phyloP scores from a whole-genome alignment of 1,284 basidiomycete species.

The Pholiota adiposa region DNA sequence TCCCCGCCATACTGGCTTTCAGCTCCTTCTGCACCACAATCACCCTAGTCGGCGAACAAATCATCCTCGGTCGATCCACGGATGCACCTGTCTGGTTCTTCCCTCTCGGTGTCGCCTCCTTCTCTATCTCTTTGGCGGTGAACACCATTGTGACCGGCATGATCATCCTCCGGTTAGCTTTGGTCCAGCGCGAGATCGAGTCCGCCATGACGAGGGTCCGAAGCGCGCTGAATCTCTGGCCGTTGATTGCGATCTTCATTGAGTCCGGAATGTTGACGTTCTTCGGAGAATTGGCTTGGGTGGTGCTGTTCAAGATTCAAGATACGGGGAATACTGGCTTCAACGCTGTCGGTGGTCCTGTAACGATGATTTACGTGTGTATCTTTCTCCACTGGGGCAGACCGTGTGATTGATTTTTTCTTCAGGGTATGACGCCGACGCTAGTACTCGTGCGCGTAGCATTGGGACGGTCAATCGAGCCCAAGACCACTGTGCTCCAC shows the following conservation, averaged over 20 bases:
- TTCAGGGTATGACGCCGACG: no score
- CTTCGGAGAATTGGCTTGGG: slow-evolving; percentile 13
- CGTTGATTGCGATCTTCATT: slow-evolving; percentile 11
- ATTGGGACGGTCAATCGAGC: slow-evolving; percentile 11
- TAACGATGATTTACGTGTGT: no score
- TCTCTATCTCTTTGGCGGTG: slow-evolving; percentile 12
- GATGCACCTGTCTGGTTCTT: slow-evolving; percentile 10
- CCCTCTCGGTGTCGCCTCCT: slow-evolving; percentile 8
- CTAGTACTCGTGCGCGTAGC: slow-evolving; percentile 18
- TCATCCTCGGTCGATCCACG: neutral
- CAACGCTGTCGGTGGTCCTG: slow-evolving; percentile 4
- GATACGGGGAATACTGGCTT: slow-evolving; percentile 13
- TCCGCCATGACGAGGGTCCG: neutral
- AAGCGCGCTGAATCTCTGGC: neutral
- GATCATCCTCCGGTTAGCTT: slow-evolving; percentile 7
- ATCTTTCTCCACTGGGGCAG: no score
- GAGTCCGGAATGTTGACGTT: slow-evolving; percentile 15
- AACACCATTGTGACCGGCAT: slow-evolving; percentile 14
- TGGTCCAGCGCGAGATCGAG: slow-evolving; percentile 1
- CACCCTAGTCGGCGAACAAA: neutral
- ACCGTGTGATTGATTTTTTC: no score
- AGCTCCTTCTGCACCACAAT: slow-evolving; percentile 9
- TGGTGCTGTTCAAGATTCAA: slow-evolving; percentile 15
- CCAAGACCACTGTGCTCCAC: neutral
- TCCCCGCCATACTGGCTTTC: slow-evolving; percentile 6